Evolutionary conservation across 306 rosid genomes (phyloP).

Genomic region (Cucurbita argyrosperma): DNA sequence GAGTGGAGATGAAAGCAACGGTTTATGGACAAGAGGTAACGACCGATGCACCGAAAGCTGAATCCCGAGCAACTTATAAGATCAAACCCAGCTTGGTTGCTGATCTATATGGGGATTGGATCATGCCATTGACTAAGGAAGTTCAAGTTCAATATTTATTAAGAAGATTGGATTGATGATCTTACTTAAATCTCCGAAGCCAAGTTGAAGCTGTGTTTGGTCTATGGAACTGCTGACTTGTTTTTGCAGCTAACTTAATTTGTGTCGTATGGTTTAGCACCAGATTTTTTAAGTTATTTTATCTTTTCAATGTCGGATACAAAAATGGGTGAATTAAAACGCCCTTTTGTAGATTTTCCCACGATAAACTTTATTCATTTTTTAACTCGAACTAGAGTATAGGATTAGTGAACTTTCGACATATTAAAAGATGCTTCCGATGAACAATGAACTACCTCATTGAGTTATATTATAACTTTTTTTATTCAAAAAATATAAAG

Average conservation of each 20-base stretch:
- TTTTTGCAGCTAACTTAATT: background rate
- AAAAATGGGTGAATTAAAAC: background rate
- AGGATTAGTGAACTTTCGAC: too few species aligned
- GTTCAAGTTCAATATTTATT: constrained; percentile 77
- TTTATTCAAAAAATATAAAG: too few species aligned
- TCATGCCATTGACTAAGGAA: constrained; percentile 94
- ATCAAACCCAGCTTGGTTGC: constrained; percentile 69
- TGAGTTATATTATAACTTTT: too few species aligned
- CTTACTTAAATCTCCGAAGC: background rate
- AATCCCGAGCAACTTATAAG: constrained; percentile 41
- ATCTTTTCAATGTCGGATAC: background rate
- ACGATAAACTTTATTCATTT: too few species aligned
- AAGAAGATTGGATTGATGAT: constrained; percentile 68
- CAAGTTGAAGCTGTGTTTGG: background rate
- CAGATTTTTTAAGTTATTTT: background rate
- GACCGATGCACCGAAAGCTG: constrained; percentile 17
- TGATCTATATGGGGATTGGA: constrained; percentile 76
- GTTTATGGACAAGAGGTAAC: constrained; percentile 65
- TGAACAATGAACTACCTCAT: too few species aligned
- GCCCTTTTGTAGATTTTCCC: too few species aligned
- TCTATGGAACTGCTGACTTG: background rate
- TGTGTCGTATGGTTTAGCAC: background rate
- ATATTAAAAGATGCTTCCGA: too few species aligned
- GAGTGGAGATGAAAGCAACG: constrained; percentile 69
- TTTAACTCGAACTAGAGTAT: too few species aligned